Percentiles rank a stretch among this genome's conserved stretches.
These are phyloP conservation scores for Chlamydomonas sp. DNA, from an alignment of 139 green algal genomes.

Conservation along the genomic window DNA sequence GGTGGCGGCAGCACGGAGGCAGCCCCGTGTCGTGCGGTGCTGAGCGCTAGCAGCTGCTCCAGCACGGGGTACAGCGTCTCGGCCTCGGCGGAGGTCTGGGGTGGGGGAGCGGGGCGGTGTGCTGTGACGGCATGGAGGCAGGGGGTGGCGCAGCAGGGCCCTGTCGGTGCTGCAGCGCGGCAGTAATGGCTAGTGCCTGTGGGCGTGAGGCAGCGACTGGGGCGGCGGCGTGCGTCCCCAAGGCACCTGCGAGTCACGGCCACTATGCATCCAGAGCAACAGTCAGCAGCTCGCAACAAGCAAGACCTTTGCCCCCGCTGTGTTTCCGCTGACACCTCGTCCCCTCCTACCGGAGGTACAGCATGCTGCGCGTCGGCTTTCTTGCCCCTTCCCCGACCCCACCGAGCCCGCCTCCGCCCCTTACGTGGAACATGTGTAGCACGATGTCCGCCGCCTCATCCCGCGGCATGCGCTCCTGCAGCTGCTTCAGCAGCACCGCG, in stretches of 20 bases:
- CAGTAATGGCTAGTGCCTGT: too few relatives aligned
- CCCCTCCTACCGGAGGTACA: background rate
- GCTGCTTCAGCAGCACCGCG: background rate
- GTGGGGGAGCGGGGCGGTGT: background rate
- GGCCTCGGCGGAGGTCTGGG: background rate
- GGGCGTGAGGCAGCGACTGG: too few relatives aligned
- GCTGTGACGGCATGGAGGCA: too few relatives aligned
- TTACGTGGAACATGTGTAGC: background rate
- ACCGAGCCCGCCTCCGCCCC: background rate
- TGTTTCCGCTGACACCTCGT: background rate
- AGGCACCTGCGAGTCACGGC: too few relatives aligned
- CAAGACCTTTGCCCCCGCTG: too few relatives aligned
- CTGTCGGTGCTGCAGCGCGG: too few relatives aligned
- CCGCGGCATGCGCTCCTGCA: background rate
- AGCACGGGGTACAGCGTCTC: background rate
- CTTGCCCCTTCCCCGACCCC: background rate
- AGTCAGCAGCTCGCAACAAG: too few relatives aligned
- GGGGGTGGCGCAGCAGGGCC: too few relatives aligned
- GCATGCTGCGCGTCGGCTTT: background rate
- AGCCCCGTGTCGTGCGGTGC: background rate
- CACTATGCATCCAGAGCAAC: too few relatives aligned
- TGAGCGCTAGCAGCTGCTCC: background rate
- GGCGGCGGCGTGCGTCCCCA: too few relatives aligned
- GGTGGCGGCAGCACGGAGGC: too few relatives aligned
- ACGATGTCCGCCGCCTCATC: constrained; percentile 12